Base-by-base conservation (phyloP, 2,329 filamentous ascomycete genomes). In the Cladosporium sp. region DNA sequence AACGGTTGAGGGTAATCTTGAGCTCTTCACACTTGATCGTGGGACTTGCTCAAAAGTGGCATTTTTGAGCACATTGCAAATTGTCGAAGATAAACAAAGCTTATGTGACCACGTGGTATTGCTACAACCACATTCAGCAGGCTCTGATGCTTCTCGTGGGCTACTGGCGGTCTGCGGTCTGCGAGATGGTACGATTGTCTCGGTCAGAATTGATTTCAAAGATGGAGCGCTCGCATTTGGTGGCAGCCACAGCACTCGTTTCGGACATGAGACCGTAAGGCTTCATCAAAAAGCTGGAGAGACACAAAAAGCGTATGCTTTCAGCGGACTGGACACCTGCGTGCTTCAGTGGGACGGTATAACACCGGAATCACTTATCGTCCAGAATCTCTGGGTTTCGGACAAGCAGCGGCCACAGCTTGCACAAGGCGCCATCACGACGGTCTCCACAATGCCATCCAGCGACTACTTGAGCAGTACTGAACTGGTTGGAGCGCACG, bases 261-360 rank as follows among this genome's bases (percentile, higher is more conserved):
- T 75, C 28, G 71, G 74, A 15, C 63, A 68, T 14, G 75, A 71
- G 59, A 73, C 71, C 8, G 72, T 76, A 32, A 72, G 71, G 49
- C 65, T 77, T 0, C 49, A 58, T 10, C 51, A 65, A 26, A 30
- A 72, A 47, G 34, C 54, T 2, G 66, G 66, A 21, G 52, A 69
- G 10, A 62, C 44, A 12, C 41, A 62, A 0, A 66, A 65, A 34
- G 73, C 68, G 14, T 73, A 68, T 51, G 74, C 72, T 1, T 72
- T 70, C 66, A 71, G 68, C 38, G 73, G 71, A 15, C 49, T 67
- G 11, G 72, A 71, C 30, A 72, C 69, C 11, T 75, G 69, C 34
- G 60, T 71, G 11, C 57, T 76, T 8, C 67, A 65, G 4, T 75
- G 73, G 74, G 59, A 68, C 26, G 71, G 70, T 21, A 14, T 4